Percentiles rank a stretch among this genome's conserved stretches.
phyloP scores from a whole-genome alignment of 192 early-diverging fungal species.

The Lobosporangium transversale region DNA sequence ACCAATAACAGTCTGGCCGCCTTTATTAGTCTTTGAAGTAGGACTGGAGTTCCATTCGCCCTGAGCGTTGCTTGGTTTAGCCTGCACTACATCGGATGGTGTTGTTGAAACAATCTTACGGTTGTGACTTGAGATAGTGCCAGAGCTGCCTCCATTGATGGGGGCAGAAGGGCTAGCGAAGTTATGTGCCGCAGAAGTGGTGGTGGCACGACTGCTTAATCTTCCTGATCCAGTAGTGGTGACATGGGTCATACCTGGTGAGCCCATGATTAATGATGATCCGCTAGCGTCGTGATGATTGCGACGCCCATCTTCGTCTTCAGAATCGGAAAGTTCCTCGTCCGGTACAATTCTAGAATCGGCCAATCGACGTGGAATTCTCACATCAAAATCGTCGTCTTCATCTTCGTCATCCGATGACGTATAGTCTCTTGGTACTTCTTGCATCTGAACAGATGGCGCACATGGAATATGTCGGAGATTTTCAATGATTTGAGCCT shows the following conservation, averaged over 20 bases:
- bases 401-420: constrained; percentile 77
- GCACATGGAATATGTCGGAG: constrained; percentile 77
- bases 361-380: constrained; percentile 69
- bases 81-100: background rate
- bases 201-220: constrained; percentile 29
- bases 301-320: constrained; percentile 69
- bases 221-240: constrained; percentile 19
- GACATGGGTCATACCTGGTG: constrained; percentile 16
- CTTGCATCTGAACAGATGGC: constrained; percentile 79
- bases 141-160: constrained; percentile 13
- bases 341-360: constrained; percentile 75
- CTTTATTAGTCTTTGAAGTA: constrained; percentile 24
- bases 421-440: constrained; percentile 76
- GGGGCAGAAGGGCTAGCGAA: constrained; percentile 25
- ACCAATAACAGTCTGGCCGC: background rate
- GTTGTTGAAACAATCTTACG: constrained; percentile 22
- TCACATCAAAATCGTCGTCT: constrained; percentile 65
- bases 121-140: background rate
- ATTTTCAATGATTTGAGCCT: constrained; percentile 70
- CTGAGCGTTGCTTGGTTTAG: constrained; percentile 23
- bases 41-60: constrained; percentile 24
- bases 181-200: constrained; percentile 32
- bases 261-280: constrained; percentile 17
- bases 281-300: constrained; percentile 43
- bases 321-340: constrained; percentile 82